These are phyloP conservation scores for Pinus taeda DNA, from an alignment of 75 land plant genomes.

Conservation along the genomic window DNA sequence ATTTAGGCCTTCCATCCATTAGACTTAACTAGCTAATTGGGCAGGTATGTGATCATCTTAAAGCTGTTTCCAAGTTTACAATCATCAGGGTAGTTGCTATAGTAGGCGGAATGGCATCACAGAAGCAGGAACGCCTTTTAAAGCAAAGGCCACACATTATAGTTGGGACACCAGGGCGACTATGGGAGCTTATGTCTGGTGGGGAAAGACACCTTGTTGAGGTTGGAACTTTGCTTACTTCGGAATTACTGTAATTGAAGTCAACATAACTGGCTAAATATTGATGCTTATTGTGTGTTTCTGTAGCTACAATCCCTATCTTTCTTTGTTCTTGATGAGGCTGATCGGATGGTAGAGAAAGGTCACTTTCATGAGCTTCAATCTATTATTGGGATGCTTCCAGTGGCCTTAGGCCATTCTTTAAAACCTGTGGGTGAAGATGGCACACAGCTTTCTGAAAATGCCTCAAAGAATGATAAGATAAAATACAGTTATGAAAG, in stretches of 20 bases:
- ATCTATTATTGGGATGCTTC: constrained; percentile 94
- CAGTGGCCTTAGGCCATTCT: constrained; percentile 20
- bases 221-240: constrained; percentile 33
- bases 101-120: constrained; percentile 93
- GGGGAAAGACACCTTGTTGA: constrained; percentile 87
- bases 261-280: background rate
- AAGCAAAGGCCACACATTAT: constrained; percentile 77
- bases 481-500: constrained; percentile 30
- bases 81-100: constrained; percentile 76
- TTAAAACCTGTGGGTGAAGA: background rate
- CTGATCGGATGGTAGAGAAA: constrained; percentile 96
- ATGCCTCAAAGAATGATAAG: constrained; percentile 18
- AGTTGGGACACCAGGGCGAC: constrained; percentile 96
- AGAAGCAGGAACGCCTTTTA: constrained; percentile 92
- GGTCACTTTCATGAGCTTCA: constrained; percentile 97
- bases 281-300: background rate
- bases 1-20: background rate
- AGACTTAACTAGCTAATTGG: background rate
- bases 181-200: constrained; percentile 96
- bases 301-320: constrained; percentile 83
- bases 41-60: constrained; percentile 91
- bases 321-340: constrained; percentile 98
- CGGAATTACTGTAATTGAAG: background rate
- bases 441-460: constrained; percentile 8
- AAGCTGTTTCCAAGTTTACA: constrained; percentile 55